Evolutionary conservation across 768 basidiomycete species (phyloP), one percentile per base, ranked within the genome.

Genomic region (Suillus americanus): DNA sequence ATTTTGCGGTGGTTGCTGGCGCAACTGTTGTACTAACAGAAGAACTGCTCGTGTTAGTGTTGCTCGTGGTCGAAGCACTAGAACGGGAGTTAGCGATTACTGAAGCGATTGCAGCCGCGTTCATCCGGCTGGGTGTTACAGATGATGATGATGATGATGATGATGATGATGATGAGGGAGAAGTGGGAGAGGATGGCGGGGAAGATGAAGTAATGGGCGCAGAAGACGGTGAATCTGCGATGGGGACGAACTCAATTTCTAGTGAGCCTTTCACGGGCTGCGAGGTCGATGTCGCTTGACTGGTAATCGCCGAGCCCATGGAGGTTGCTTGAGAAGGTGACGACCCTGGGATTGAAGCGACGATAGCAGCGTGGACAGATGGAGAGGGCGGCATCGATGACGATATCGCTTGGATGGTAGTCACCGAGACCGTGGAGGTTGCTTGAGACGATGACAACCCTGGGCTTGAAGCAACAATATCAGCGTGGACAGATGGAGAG

Each of bases 101-200:
- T 10, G 74, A 71, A 10, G 73, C 73, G 18, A 71, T 63, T 8
- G 60, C 71, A 23, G 37, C 30, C 20, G 73, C 61, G 35, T 74
- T 37, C 53, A 54, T n/a, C 20, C 10, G 53, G 20, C 53, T 35
- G 30, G 64, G 64, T 41, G 63, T 48, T 13, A 51, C 10, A 23
- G 64, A 48, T 33, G 33, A 33, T n/a, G 4, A 25, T 40, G 72
- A 57, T 18, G 61, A n/a, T n/a, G n/a, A n/a, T n/a, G n/a, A n/a
- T n/a, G 64, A 48, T 33, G 33, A 33, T n/a, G 4, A 25, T 40
- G 72, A 57, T 18, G 61, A n/a, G n/a, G n/a, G n/a, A n/a, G n/a
- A 23, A 8, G 69, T 50, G 0, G 2, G 20, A 8, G 69, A 54
- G 0, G 51, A 54, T 5, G 20, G 12, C 5, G 33, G 5, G 20